Percentiles rank a stretch among this genome's conserved stretches.
These are phyloP conservation scores for Miamiensis avidus DNA, from an alignment of 169 alveolate species.

Conservation along the genomic window DNA sequence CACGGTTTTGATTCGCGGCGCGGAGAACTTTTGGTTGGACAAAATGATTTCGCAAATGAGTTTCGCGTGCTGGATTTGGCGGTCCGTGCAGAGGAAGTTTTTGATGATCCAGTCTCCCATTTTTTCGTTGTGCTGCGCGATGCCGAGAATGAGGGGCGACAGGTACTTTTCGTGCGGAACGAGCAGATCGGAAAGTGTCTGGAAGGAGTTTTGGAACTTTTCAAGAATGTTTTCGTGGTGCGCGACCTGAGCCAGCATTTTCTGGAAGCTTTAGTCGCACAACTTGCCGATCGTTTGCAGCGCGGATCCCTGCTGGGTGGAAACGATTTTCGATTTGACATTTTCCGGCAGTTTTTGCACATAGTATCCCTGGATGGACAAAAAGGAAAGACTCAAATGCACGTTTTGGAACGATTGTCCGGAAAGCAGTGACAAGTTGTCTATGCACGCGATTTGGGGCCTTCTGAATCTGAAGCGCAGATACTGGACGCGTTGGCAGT, in stretches of 20 bases:
- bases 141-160: slow-evolving; percentile 12
- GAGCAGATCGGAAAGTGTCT: not conserved
- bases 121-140: slow-evolving; percentile 5
- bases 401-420: not conserved
- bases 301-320: slow-evolving; percentile 3
- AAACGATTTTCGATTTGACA: slow-evolving; percentile 1
- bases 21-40: not conserved
- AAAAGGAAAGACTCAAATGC: not conserved
- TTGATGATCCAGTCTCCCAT: slow-evolving; percentile 19
- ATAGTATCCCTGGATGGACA: not conserved
- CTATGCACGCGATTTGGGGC: not conserved
- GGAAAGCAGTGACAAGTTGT: not conserved
- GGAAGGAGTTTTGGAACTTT: not conserved
- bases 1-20: not conserved
- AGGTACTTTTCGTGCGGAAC: slow-evolving; percentile 6
- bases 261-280: not conserved
- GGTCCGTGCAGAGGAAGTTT: not conserved
- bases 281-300: slow-evolving; percentile 1
- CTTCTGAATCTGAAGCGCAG: not conserved
- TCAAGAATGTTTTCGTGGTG: slow-evolving; percentile 2
- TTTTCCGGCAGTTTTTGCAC: slow-evolving; percentile 1
- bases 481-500: not conserved
- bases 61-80: slow-evolving; percentile 6
- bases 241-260: not conserved
- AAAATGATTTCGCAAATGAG: slow-evolving; percentile 11